Evolutionary conservation across 192 early-diverging fungal species (phyloP).

Genomic region (Entomortierella parvispora): DNA sequence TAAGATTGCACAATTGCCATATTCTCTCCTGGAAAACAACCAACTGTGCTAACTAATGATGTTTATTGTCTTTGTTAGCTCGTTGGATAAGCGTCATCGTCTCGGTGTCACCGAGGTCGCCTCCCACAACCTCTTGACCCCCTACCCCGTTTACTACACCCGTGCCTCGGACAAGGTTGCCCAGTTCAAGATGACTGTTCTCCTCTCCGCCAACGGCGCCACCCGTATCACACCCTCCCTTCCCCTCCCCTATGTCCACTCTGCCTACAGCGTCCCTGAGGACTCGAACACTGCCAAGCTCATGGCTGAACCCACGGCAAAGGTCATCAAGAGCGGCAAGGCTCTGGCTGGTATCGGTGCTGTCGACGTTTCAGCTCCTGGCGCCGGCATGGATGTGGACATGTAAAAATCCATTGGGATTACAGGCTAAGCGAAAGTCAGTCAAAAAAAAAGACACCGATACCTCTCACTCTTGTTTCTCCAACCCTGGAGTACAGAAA

Average conservation of each 20-base stretch:
- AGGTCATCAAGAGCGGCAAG: conserved; percentile 50
- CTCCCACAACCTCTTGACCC: conserved; percentile 68
- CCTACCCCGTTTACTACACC: conserved; percentile 70
- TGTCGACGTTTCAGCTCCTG: conserved; percentile 46
- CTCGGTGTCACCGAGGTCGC: conserved; percentile 80
- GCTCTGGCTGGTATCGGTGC: conserved; percentile 31
- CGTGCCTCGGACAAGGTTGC: conserved; percentile 63
- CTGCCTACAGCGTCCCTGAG: conserved; percentile 64
- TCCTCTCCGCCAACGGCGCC: conserved; percentile 66
- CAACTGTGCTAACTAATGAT: no score
- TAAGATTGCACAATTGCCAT: conserved; percentile 47
- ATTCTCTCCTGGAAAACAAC: conserved; percentile 5
- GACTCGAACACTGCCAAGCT: conserved; percentile 50
- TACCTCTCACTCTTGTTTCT: background rate
- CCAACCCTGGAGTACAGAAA: background rate
- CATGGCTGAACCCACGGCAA: conserved; percentile 46
- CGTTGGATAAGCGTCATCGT: conserved; percentile 56
- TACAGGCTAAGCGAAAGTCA: no score
- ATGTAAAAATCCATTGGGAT: conserved; percentile 19
- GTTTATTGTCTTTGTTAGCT: conserved; percentile 18
- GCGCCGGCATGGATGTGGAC: conserved; percentile 48
- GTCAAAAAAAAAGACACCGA: background rate
- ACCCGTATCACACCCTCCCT: conserved; percentile 73
- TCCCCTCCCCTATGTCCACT: conserved; percentile 83
- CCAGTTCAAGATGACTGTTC: conserved; percentile 80